These are phyloP conservation scores for Arctium minus DNA, from an alignment of 129 eudicot genomes.

Conservation along the genomic window DNA sequence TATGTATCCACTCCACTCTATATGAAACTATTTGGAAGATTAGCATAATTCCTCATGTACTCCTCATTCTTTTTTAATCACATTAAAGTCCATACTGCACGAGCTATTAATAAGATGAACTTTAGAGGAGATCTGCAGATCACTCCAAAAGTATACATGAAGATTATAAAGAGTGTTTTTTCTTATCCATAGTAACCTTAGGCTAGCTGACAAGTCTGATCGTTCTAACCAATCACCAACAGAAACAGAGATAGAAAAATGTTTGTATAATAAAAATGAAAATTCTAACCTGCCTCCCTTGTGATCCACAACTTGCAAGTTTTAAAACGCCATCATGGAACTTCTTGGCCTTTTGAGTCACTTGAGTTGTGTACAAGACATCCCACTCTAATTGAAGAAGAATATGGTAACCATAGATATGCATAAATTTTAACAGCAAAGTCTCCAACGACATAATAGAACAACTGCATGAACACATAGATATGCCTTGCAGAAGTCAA, in stretches of 20 bases:
- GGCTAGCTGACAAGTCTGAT: background rate
- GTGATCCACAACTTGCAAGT: constrained; percentile 43
- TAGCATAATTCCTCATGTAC: background rate
- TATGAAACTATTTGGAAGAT: background rate
- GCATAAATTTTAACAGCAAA: background rate
- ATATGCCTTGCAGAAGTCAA: constrained; percentile 8
- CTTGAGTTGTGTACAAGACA: constrained; percentile 55
- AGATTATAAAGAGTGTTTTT: background rate
- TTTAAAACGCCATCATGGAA: constrained; percentile 46
- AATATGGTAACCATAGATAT: background rate
- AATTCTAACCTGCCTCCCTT: constrained; percentile 44
- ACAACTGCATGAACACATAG: background rate
- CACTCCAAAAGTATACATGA: background rate
- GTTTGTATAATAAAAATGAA: background rate
- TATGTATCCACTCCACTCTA: too few species aligned
- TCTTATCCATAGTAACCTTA: background rate
- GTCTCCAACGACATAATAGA: background rate
- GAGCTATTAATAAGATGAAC: background rate
- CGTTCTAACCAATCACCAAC: background rate
- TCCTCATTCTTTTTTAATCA: background rate
- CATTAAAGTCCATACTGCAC: background rate
- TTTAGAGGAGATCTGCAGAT: background rate
- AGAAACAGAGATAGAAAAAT: background rate
- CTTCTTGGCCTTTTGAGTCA: constrained; percentile 49
- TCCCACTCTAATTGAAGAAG: constrained; percentile 43